Conservation (phyloP, 1,284 basidiomycete genomes). For the Volvariella surrecta region DNA sequence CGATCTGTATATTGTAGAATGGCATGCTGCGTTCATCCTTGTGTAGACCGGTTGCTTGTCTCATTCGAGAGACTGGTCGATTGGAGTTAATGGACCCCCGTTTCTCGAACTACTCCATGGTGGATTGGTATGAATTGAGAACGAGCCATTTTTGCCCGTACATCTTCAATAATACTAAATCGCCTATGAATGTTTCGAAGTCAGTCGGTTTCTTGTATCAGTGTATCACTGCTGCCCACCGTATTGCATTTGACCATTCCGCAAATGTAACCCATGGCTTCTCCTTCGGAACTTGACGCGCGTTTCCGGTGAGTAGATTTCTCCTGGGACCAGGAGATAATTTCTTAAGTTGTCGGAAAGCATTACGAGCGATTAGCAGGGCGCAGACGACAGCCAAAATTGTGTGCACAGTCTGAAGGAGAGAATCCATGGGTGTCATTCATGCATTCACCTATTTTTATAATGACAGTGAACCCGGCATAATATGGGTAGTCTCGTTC, state of each 20-base stretch:
- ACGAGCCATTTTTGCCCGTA: neutral
- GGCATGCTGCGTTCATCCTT: neutral
- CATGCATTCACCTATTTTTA: too few species aligned
- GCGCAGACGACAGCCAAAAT: too few species aligned
- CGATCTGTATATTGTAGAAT: neutral
- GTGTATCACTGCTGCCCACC: too few species aligned
- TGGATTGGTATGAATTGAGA: neutral
- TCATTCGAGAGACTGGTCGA: neutral
- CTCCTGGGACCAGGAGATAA: slow-evolving; percentile 9
- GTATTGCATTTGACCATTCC: slow-evolving; percentile 2
- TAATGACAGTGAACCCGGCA: too few species aligned
- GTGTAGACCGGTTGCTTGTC: neutral
- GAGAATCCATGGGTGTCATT: neutral
- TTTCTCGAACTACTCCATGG: neutral
- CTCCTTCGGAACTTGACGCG: slow-evolving; percentile 6
- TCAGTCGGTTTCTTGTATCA: too few species aligned
- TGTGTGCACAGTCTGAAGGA: too few species aligned
- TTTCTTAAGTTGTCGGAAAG: too few species aligned
- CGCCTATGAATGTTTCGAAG: too few species aligned
- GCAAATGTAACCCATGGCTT: slow-evolving; percentile 4
- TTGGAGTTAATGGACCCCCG: neutral
- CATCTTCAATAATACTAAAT: neutral
- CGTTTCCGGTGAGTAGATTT: slow-evolving; percentile 8
- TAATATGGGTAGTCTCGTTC: too few species aligned
- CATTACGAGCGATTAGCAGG: too few species aligned